These are phyloP conservation scores for Fusarium albosuccineum DNA, from an alignment of 2,329 filamentous ascomycete species.

Conservation along the genomic window DNA sequence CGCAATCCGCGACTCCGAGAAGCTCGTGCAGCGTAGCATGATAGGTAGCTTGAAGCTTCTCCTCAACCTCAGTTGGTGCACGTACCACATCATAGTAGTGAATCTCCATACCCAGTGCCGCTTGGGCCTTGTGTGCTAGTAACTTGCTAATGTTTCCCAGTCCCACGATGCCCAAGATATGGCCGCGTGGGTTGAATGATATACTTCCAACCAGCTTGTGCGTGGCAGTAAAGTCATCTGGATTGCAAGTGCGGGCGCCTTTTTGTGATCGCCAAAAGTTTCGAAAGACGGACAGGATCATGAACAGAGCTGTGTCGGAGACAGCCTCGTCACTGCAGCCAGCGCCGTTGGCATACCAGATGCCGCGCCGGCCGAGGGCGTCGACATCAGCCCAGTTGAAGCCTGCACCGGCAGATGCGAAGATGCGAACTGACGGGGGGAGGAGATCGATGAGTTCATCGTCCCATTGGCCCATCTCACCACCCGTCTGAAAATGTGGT, in stretches of 20 bases:
- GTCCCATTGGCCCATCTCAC: conserved; percentile 74
- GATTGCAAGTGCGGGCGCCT: conserved; percentile 34
- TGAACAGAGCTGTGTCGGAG: conserved; percentile 57
- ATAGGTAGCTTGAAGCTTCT: conserved; percentile 47
- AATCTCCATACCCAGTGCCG: conserved; percentile 66
- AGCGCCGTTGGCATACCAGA: conserved; percentile 60
- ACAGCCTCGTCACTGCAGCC: conserved; percentile 59
- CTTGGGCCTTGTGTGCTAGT: conserved; percentile 60
- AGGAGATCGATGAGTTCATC: conserved; percentile 66
- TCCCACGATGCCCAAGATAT: conserved; percentile 65
- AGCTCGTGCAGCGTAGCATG: conserved; percentile 46
- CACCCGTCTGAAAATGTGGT: conserved; percentile 72
- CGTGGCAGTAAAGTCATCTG: conserved; percentile 29
- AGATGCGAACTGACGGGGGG: conserved; percentile 67
- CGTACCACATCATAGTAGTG: conserved; percentile 63
- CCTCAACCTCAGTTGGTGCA: conserved; percentile 45
- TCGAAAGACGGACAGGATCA: conserved; percentile 62
- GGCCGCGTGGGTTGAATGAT: conserved; percentile 62
- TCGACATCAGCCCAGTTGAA: conserved; percentile 74
- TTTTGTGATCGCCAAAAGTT: conserved; percentile 60
- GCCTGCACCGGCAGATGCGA: conserved; percentile 71
- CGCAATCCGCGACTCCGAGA: conserved; percentile 49
- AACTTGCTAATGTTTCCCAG: conserved; percentile 60
- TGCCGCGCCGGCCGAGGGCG: conserved; percentile 52
- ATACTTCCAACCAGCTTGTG: conserved; percentile 47